Evolutionary conservation across 352 stramenopile genomes (phyloP).

Genomic region (Aphanomyces stellatus): DNA sequence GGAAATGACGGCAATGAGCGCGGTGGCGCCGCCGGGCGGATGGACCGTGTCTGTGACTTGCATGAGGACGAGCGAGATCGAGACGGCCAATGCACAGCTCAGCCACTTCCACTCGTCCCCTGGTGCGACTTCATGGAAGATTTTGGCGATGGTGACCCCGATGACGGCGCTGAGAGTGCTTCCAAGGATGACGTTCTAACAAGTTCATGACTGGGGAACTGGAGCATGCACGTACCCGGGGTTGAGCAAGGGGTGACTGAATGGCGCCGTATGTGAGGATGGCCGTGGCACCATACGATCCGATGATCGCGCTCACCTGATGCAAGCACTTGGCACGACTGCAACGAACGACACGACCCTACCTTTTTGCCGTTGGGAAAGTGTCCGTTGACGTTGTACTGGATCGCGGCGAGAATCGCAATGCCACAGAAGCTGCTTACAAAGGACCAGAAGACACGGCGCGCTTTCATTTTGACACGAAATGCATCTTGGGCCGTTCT

Average conservation of each 20-base stretch:
- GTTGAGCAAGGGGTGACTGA: constrained; percentile 24
- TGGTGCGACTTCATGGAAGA: constrained; percentile 1
- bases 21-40: constrained; percentile 26
- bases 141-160: constrained; percentile 23
- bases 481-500: neutral
- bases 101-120: constrained; percentile 21
- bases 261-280: constrained; percentile 27
- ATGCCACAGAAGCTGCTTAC: constrained; percentile 8
- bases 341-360: too few species aligned
- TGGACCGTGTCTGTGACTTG: constrained; percentile 29
- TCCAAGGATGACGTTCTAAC: constrained; percentile 22
- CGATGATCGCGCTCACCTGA: constrained; percentile 23
- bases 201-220: neutral
- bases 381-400: neutral
- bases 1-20: constrained; percentile 27
- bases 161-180: constrained; percentile 26
- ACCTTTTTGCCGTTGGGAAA: constrained; percentile 13
- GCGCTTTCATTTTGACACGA: neutral
- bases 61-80: constrained; percentile 26
- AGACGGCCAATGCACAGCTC: constrained; percentile 23
- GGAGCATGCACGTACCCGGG: constrained; percentile 12
- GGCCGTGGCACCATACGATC: constrained; percentile 29
- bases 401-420: constrained; percentile 1
- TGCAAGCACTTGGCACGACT: too few species aligned
- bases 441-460: constrained; percentile 4